A percentile compares a stretch with the other conserved stretches of the same genome.
phyloP scores from a whole-genome alignment of 306 rosid species.

The Vachellia collinsii region DNA sequence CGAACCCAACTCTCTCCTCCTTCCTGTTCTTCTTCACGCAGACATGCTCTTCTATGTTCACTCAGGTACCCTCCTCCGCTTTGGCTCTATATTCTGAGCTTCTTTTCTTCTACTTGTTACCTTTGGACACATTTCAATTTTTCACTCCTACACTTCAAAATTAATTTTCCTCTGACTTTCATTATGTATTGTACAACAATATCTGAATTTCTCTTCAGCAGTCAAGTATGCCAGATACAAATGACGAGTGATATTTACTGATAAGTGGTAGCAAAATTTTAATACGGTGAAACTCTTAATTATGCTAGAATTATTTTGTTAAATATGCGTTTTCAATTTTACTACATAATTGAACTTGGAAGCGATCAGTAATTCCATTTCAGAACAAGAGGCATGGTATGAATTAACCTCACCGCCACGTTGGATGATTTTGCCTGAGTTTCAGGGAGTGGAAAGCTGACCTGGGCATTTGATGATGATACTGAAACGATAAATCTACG shows the following conservation, averaged over 20 bases:
- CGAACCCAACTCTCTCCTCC: slow-evolving; percentile 86
- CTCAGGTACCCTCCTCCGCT: slow-evolving; percentile 50
- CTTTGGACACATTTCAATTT: no score
- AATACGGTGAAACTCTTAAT: no score
- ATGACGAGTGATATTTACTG: no score
- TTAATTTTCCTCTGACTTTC: no score
- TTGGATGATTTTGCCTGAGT: background rate
- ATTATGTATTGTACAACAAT: no score
- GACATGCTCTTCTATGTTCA: slow-evolving; percentile 80
- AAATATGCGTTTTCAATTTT: background rate
- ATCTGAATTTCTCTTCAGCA: no score
- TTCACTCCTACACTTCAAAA: no score
- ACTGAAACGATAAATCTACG: slow-evolving; percentile 44
- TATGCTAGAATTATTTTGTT: no score
- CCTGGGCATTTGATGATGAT: slow-evolving; percentile 50
- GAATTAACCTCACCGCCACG: background rate
- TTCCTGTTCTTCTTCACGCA: slow-evolving; percentile 83
- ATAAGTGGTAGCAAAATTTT: no score
- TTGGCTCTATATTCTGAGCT: no score
- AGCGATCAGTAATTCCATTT: background rate
- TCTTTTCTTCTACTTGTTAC: no score
- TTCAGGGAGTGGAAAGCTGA: slow-evolving; percentile 79
- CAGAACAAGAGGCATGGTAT: background rate
- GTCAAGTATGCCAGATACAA: no score
- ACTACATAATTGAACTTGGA: background rate